Evolutionary conservation across 768 basidiomycete genomes (phyloP), one percentile per base, ranked within the genome.

Genomic region (Lentinula raphanica): DNA sequence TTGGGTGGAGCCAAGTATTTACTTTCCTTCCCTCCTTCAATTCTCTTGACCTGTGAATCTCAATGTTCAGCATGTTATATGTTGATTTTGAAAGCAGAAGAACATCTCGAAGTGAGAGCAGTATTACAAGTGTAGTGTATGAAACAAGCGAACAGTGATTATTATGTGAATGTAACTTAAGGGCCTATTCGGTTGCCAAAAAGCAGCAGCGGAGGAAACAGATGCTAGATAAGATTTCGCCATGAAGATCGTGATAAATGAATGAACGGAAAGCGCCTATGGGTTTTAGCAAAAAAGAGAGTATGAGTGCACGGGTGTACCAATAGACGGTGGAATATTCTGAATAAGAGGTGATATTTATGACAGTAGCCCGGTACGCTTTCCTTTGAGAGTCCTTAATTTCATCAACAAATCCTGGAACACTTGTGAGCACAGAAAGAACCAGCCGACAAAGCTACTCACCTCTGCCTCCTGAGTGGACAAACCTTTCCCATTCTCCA

Each of bases 391-490:
- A 32, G 73, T 80, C 63, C 82, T 75, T 56, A 87, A 72, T 56
- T 76, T 80, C 59, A 77, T 72, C 60, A 83, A 69, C 48, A 88
- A 72, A 62, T 83, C 83, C 84, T 87, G 58, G 51, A 12, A 38
- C 21, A 60, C 28, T 42, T 59, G n/a, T 17, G 67, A 17, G 67
- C 58, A 49, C 5, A 5, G 31, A 13, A 49, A 29, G 50, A 29
- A 50, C 8, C 44, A 45, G 32, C 56, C 36, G n/a, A 56, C 11
- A 53, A 36, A 31, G 73, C 83, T n/a, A n/a, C n/a, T 42, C 61
- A 91, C 90, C 80, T 89, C 84, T 39, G 84, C 81, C 69, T 93
- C 89, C 54, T 83, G 42, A 85, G 13, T 82, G 79, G 54, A 77
- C 75, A 63, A 93, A 69, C 91, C 92, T 44, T 75, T 72, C 49